phyloP scores from a whole-genome alignment of 2,329 filamentous ascomycete species.

The Fusarium humuli region DNA sequence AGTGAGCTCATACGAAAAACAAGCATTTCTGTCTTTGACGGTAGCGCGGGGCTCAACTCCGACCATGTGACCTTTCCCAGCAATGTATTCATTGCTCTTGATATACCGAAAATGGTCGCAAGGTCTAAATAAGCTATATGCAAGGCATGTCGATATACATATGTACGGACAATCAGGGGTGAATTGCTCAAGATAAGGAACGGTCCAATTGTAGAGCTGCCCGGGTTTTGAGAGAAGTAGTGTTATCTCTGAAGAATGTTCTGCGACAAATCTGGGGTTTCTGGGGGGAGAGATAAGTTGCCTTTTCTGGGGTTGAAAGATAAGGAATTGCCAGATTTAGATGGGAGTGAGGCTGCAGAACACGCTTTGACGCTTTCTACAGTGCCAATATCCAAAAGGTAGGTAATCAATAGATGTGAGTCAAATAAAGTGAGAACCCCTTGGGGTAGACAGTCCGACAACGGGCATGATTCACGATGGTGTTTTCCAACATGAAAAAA shows the following conservation, averaged over 20 bases:
- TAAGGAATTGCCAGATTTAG: conserved; percentile 29
- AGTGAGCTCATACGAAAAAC: neutral
- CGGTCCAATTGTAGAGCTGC: conserved; percentile 37
- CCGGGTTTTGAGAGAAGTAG: conserved; percentile 27
- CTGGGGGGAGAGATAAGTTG: conserved; percentile 34
- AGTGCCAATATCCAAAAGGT: neutral
- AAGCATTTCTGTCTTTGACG: neutral
- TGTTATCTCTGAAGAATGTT: conserved; percentile 28
- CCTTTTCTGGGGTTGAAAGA: conserved; percentile 24
- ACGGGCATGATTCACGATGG: conserved; percentile 25
- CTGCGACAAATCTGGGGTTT: conserved; percentile 33
- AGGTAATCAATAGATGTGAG: neutral
- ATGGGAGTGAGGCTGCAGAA: neutral
- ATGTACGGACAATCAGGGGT: neutral
- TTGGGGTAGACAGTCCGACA: conserved; percentile 2
- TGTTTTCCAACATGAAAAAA: conserved; percentile 10
- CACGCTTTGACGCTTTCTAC: neutral
- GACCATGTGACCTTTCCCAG: conserved; percentile 6
- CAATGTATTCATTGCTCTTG: neutral
- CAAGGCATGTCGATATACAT: conserved; percentile 13
- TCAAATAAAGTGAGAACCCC: conserved; percentile 16
- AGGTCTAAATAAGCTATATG: conserved; percentile 30
- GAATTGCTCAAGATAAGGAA: conserved; percentile 29
- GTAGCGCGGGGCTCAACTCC: neutral
- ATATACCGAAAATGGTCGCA: neutral